Conservation (phyloP, 176 grass and related monocot genomes). For the Cenchrus fungigraminus region DNA sequence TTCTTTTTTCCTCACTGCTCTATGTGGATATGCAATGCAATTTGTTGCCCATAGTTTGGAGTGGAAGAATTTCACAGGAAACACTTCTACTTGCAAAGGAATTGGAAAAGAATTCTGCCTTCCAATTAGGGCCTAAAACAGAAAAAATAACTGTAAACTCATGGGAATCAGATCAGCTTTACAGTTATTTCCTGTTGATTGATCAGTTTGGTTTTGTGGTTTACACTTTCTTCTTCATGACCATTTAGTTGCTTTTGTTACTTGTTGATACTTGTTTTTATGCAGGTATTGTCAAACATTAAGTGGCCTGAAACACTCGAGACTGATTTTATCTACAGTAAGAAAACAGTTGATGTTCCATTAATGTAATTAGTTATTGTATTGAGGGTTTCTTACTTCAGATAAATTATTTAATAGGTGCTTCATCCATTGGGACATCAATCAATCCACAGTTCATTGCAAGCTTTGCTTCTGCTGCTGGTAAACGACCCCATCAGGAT, state of each 20-base stretch:
- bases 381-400: slow-evolving; percentile 30
- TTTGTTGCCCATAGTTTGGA: slow-evolving; percentile 8
- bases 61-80: not conserved
- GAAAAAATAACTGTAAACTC: not conserved
- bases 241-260: slow-evolving; percentile 18
- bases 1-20: not conserved
- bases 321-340: slow-evolving; percentile 91
- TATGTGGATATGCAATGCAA: not conserved
- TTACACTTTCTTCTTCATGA: slow-evolving; percentile 8
- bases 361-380: not conserved
- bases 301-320: slow-evolving; percentile 90
- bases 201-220: not conserved
- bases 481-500: slow-evolving; percentile 62
- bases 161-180: not conserved
- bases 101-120: not conserved
- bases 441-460: slow-evolving; percentile 78
- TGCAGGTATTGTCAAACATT: slow-evolving; percentile 73
- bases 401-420: slow-evolving; percentile 52
- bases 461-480: slow-evolving; percentile 73
- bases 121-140: not conserved
- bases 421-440: slow-evolving; percentile 92
- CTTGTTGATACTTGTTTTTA: slow-evolving; percentile 21
- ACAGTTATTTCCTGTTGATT: slow-evolving; percentile 14
- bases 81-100: not conserved
- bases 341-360: slow-evolving; percentile 9